Evolutionary conservation across 768 basidiomycete species (phyloP), one percentile per base, ranked within the genome.

Genomic region (Neoboletus subvelutipes): DNA sequence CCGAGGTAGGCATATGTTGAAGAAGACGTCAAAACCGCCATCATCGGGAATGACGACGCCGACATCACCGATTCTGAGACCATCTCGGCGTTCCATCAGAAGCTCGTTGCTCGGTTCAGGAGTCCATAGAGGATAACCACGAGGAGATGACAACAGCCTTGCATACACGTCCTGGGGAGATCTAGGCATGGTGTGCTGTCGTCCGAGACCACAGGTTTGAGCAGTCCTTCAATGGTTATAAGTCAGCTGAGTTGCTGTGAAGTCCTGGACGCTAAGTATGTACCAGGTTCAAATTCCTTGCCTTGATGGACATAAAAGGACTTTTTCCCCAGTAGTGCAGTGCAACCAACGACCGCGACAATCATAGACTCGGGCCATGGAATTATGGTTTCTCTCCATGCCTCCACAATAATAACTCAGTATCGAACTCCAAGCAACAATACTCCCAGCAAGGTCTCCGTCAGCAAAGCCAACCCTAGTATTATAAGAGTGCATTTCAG

Each of bases 11-110:
- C 64, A 70, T 6, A 74, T 68, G 50, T 73, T 75, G 62, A 76
- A 75, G 1, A 74, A 61, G 56, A 69, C 71, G 51, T 68, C 67
- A 28, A 76, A 76, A 10, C 60, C 62, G 13, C 74, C 74, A 47
- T 65, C 60, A 3, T 63, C 63, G 1, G 66, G 54, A 5, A 56
- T 65, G 22, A 73, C 61, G 12, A 75, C 36, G 6, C 49, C 49
- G 7, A 50, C 68, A 54, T 76, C 75, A 6, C 75, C 74, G 18
- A 75, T 71, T 31, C 52, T 68, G 34, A 71, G 61, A 6, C 73
- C 73, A 18, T 60, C 53, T 17, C 20, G 48, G 15, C 61, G 62
- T 29, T 73, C 67, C 5, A 58, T 40, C 22, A 69, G 65, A 9
- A 73, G 56, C 18, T 50, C 54, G 37, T 52, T 37, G 51, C 70